Conservation (phyloP, 805 yeast species). For the Metschnikowia bowlesiae region DNA sequence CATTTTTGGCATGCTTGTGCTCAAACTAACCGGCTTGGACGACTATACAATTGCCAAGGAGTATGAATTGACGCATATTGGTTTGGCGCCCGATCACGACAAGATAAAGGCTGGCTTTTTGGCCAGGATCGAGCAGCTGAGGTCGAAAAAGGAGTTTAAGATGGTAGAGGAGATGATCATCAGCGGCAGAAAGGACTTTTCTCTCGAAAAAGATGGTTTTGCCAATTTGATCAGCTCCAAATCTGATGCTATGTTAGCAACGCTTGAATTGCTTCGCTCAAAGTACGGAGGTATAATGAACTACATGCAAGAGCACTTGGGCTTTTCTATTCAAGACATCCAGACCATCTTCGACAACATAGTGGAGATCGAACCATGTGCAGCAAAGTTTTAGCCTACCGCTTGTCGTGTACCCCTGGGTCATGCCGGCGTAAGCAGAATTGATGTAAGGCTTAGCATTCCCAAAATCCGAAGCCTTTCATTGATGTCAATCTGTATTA, state of each 20-base stretch:
- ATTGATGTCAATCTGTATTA: no score
- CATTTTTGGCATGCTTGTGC: slow-evolving; percentile 60
- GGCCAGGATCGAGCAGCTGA: slow-evolving; percentile 29
- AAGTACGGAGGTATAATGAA: slow-evolving; percentile 52
- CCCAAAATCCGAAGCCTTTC: no score
- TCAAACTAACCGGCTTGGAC: slow-evolving; percentile 63
- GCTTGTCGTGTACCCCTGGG: not conserved
- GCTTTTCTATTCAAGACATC: slow-evolving; percentile 44
- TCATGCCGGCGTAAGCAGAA: not conserved
- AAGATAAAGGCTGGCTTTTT: slow-evolving; percentile 33
- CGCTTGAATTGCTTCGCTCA: slow-evolving; percentile 49
- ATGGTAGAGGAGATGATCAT: slow-evolving; percentile 22
- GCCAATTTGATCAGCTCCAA: slow-evolving; percentile 57
- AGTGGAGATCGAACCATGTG: slow-evolving; percentile 3
- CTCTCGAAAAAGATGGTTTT: slow-evolving; percentile 49
- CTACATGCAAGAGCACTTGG: slow-evolving; percentile 44
- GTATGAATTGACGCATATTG: slow-evolving; percentile 69
- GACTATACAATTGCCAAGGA: slow-evolving; percentile 63
- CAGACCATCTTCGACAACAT: slow-evolving; percentile 16
- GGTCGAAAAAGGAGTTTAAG: slow-evolving; percentile 19
- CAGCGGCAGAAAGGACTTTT: slow-evolving; percentile 40
- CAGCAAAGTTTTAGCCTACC: not conserved
- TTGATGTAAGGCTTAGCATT: no score
- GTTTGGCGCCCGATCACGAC: slow-evolving; percentile 49
- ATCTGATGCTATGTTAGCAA: slow-evolving; percentile 65